A percentile compares a stretch with the other conserved stretches of the same genome.
phyloP scores from a whole-genome alignment of 1,139 yeast species.

The Casaregolazyma lundiana region DNA sequence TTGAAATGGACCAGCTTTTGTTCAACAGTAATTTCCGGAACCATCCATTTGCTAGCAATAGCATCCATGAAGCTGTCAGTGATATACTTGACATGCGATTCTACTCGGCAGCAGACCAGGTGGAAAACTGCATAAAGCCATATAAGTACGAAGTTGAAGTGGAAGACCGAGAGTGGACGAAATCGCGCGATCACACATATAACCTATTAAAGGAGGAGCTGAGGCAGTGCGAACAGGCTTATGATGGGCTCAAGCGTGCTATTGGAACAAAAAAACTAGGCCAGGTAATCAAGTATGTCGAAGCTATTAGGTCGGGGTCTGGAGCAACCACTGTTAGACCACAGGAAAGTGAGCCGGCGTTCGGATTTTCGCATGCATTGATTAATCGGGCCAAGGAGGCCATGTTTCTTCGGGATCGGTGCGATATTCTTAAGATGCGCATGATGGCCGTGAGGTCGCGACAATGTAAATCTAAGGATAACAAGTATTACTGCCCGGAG shows the following conservation, averaged over 20 bases:
- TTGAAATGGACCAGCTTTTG: slow-evolving; percentile 71
- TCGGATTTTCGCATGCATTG: slow-evolving; percentile 71
- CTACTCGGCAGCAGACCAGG: slow-evolving; percentile 95
- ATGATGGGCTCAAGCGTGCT: slow-evolving; percentile 55
- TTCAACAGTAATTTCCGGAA: slow-evolving; percentile 69
- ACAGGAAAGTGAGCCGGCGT: slow-evolving; percentile 49
- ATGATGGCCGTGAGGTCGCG: slow-evolving; percentile 70
- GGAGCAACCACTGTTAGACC: slow-evolving; percentile 12
- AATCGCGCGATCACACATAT: slow-evolving; percentile 75
- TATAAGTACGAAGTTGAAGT: slow-evolving; percentile 95
- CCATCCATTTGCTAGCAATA: slow-evolving; percentile 78
- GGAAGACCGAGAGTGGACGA: slow-evolving; percentile 90
- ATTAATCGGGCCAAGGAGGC: slow-evolving; percentile 76
- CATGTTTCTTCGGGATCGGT: slow-evolving; percentile 69
- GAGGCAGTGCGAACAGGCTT: slow-evolving; percentile 71
- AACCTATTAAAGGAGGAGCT: slow-evolving; percentile 75
- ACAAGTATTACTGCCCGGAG: slow-evolving; percentile 91
- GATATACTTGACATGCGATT: slow-evolving; percentile 72
- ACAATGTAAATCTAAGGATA: slow-evolving; percentile 71
- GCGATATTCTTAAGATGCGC: slow-evolving; percentile 68
- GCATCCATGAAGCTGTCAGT: slow-evolving; percentile 81
- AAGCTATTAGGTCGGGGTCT: slow-evolving; percentile 39
- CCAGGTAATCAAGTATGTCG: slow-evolving; percentile 74
- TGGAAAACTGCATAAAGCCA: slow-evolving; percentile 96
- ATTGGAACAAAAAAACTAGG: slow-evolving; percentile 79